phyloP scores from a whole-genome alignment of 2,329 filamentous ascomycete species.

The Neofusicoccum sp. region DNA sequence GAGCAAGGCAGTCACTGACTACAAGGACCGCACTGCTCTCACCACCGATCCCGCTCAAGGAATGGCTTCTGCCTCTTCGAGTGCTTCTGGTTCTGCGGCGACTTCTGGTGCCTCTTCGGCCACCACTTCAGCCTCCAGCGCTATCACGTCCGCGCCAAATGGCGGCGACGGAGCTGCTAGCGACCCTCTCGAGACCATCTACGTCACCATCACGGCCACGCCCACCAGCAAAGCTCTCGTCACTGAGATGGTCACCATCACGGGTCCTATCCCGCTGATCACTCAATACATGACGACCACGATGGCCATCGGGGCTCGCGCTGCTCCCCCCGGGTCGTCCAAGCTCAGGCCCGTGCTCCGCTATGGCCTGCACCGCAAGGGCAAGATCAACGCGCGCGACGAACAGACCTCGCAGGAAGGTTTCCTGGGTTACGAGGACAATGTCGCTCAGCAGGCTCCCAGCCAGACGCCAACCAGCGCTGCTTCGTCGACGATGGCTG shows the following conservation, averaged over 20 bases:
- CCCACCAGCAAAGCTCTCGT: not conserved
- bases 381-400: not conserved
- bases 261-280: not conserved
- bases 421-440: not conserved
- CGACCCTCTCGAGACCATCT: slow-evolving; percentile 10
- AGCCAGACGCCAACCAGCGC: too few relatives aligned
- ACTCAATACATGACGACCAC: slow-evolving; percentile 12
- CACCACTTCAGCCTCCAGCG: not conserved
- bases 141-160: not conserved
- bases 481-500: slow-evolving; percentile 6
- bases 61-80: not conserved
- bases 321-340: not conserved
- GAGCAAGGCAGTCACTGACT: slow-evolving; percentile 43
- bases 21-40: slow-evolving; percentile 42
- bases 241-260: slow-evolving; percentile 13
- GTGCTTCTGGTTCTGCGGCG: not conserved
- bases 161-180: not conserved
- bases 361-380: slow-evolving; percentile 4
- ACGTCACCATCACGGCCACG: slow-evolving; percentile 10
- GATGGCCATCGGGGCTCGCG: not conserved
- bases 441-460: not conserved
- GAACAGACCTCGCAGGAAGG: not conserved
- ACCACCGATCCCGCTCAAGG: slow-evolving; percentile 30
- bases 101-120: slow-evolving; percentile 3
- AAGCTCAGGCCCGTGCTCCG: not conserved